Percentiles rank a stretch among this genome's conserved stretches.
Evolutionary conservation across 2,329 filamentous ascomycete genomes (phyloP).

Genomic region (Cyphellophora europaea): DNA sequence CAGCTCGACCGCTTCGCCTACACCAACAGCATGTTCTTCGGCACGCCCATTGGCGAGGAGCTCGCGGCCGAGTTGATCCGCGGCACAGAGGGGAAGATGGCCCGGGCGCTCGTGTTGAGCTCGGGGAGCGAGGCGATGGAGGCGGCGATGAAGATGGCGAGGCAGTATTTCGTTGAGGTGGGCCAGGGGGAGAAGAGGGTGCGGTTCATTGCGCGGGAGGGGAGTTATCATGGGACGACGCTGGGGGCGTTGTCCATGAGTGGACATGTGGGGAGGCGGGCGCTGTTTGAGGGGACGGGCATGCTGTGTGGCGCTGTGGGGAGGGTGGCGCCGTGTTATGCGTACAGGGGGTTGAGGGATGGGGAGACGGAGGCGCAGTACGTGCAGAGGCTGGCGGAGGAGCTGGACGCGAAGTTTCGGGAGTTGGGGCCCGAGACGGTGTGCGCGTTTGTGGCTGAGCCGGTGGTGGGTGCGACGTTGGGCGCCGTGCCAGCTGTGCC

Average conservation of each 20-base stretch:
- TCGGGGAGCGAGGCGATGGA: slow-evolving; percentile 51
- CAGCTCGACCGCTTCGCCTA: slow-evolving; percentile 54
- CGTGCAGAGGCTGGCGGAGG: slow-evolving; percentile 49
- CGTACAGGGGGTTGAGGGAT: slow-evolving; percentile 47
- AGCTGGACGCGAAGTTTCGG: slow-evolving; percentile 60
- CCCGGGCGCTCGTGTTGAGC: slow-evolving; percentile 33
- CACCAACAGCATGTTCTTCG: slow-evolving; percentile 50
- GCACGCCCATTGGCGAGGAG: slow-evolving; percentile 43
- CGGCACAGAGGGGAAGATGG: slow-evolving; percentile 44
- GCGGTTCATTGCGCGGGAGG: slow-evolving; percentile 54
- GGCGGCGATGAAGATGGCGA: slow-evolving; percentile 56
- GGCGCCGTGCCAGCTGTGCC: slow-evolving; percentile 58
- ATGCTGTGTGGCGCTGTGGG: slow-evolving; percentile 48
- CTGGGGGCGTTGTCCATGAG: slow-evolving; percentile 57
- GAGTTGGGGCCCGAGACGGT: slow-evolving; percentile 55
- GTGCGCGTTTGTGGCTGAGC: slow-evolving; percentile 64
- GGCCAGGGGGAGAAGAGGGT: slow-evolving; percentile 41
- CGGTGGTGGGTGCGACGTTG: slow-evolving; percentile 61
- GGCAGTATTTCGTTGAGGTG: slow-evolving; percentile 57
- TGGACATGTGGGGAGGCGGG: slow-evolving; percentile 51
- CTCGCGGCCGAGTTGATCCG: slow-evolving; percentile 41
- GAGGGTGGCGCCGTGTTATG: slow-evolving; percentile 57
- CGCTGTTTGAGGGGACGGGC: slow-evolving; percentile 45
- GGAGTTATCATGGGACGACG: slow-evolving; percentile 64
- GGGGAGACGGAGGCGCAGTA: slow-evolving; percentile 51